A percentile compares a stretch with the other conserved stretches of the same genome.
Evolutionary conservation across 2,329 filamentous ascomycete genomes (phyloP).

Genomic region (Zymoseptoria passerinii): DNA sequence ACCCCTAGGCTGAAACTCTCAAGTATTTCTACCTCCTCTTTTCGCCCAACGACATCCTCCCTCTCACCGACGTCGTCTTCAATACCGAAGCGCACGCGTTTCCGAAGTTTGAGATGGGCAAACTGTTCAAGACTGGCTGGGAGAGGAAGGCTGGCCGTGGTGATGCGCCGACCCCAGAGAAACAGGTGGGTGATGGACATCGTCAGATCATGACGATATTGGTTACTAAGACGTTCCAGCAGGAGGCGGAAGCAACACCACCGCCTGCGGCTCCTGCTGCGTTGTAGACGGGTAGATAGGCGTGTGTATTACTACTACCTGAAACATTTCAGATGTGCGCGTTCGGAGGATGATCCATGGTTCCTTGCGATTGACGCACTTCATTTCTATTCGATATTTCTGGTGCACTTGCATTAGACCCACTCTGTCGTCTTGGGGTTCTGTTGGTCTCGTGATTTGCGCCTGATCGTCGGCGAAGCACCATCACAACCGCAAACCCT

Average conservation of each 20-base stretch:
- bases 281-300: background rate
- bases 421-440: background rate
- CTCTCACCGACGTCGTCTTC: constrained; percentile 78
- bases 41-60: constrained; percentile 70
- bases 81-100: constrained; percentile 94
- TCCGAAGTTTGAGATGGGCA: constrained; percentile 74
- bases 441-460: background rate
- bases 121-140: constrained; percentile 75
- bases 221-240: constrained; percentile 17
- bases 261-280: too few relatives aligned
- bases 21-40: constrained; percentile 98
- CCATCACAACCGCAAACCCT: constrained; percentile 55
- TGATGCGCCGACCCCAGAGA: background rate
- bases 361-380: too few relatives aligned
- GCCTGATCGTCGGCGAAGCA: background rate
- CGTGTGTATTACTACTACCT: background rate
- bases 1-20: constrained; percentile 71
- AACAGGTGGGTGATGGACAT: constrained; percentile 7
- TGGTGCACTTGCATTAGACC: too few relatives aligned
- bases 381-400: too few relatives aligned
- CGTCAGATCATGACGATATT: constrained; percentile 12
- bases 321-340: background rate
- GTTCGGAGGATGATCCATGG: too few relatives aligned
- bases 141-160: constrained; percentile 46
- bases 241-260: background rate